Percentiles rank a stretch among this genome's conserved stretches.
Evolutionary conservation across 345 rosid genomes (phyloP).

Genomic region (Lepidium aucheri): DNA sequence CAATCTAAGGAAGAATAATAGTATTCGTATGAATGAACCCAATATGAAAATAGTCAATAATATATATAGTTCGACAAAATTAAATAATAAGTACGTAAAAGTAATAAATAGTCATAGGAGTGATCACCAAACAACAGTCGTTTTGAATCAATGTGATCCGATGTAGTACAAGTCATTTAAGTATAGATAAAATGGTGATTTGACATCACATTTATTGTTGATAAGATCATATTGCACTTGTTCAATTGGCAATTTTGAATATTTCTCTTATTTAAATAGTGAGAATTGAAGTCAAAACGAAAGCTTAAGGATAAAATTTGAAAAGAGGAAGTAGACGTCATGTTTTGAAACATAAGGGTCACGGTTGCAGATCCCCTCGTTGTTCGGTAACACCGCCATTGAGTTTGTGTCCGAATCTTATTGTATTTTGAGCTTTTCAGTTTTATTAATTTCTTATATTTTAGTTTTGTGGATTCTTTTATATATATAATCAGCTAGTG

Average conservation of each 20-base stretch:
- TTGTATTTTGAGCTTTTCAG: constrained; percentile 21
- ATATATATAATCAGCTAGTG: not conserved
- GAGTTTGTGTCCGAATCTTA: constrained; percentile 31
- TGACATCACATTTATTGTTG: not conserved
- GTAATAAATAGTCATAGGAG: not conserved
- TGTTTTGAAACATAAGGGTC: constrained; percentile 25
- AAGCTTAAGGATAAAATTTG: constrained; percentile 17
- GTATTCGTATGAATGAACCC: not conserved
- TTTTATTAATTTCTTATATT: not conserved
- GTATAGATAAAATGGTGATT: not conserved
- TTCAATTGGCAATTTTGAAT: not conserved
- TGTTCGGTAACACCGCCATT: constrained; percentile 21
- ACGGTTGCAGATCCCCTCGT: constrained; percentile 32
- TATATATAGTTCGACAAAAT: not conserved
- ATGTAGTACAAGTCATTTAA: not conserved
- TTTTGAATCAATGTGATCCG: not conserved
- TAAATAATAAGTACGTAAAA: not conserved
- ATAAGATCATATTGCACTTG: not conserved
- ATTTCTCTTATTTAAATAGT: not conserved
- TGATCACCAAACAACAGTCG: not conserved
- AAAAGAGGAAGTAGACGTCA: constrained; percentile 18
- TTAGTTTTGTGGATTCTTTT: not conserved
- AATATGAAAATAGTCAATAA: not conserved
- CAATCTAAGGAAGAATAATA: constrained; percentile 10
- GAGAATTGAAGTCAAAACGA: constrained; percentile 5